These are phyloP conservation scores for Penicillium herquei DNA, from an alignment of 495 filamentous ascomycete species.

Conservation along the genomic window DNA sequence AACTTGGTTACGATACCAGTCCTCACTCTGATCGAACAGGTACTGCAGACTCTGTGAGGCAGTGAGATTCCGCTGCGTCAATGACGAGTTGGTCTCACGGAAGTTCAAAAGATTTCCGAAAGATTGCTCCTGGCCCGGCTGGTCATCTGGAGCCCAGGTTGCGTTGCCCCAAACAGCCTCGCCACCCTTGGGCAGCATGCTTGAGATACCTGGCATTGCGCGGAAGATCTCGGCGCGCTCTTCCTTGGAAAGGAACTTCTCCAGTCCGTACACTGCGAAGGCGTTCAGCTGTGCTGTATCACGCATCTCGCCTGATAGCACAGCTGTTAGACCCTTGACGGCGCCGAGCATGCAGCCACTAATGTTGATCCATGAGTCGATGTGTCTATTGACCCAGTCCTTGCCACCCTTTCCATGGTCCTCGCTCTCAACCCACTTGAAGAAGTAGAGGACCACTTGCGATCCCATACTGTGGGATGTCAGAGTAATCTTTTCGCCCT, in stretches of 20 bases:
- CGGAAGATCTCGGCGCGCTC: slow-evolving; percentile 94
- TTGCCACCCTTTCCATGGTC: slow-evolving; percentile 77
- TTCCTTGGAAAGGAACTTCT: slow-evolving; percentile 87
- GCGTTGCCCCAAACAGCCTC: slow-evolving; percentile 91
- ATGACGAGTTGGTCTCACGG: slow-evolving; percentile 63
- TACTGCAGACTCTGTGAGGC: slow-evolving; percentile 73
- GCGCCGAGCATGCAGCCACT: slow-evolving; percentile 97
- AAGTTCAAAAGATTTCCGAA: slow-evolving; percentile 89
- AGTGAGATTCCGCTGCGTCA: slow-evolving; percentile 72
- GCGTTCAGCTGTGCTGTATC: slow-evolving; percentile 96
- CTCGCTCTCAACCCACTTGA: slow-evolving; percentile 90
- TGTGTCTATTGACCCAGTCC: slow-evolving; percentile 84
- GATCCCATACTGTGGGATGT: slow-evolving; percentile 96
- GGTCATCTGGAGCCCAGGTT: slow-evolving; percentile 87
- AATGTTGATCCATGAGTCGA: slow-evolving; percentile 97
- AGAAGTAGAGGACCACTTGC: slow-evolving; percentile 93
- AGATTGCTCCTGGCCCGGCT: slow-evolving; percentile 63
- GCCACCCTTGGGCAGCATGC: slow-evolving; percentile 96
- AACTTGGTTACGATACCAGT: slow-evolving; percentile 79
- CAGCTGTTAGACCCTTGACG: slow-evolving; percentile 84
- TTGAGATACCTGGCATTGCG: slow-evolving; percentile 93
- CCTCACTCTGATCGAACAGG: slow-evolving; percentile 71
- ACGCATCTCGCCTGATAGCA: slow-evolving; percentile 95
- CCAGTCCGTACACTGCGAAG: slow-evolving; percentile 96
- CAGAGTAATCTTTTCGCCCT: slow-evolving; percentile 78